Base-by-base conservation (phyloP, 495 filamentous ascomycete species). In the Delitschia confertaspora region DNA sequence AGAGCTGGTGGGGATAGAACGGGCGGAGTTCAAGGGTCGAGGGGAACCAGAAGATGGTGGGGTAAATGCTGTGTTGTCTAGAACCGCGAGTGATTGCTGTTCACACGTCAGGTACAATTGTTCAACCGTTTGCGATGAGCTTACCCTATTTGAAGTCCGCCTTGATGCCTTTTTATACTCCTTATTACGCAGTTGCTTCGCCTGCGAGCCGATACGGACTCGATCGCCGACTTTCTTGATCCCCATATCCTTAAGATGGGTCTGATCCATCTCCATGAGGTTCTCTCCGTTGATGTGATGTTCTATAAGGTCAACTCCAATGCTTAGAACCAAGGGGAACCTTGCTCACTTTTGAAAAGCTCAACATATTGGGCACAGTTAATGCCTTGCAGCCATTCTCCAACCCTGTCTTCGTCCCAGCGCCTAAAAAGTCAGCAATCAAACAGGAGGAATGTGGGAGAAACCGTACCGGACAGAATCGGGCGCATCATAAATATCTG, bases 201-300 rank as follows among this genome's bases (percentile, higher is more conserved):
- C 63, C 43, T 95, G 51, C 76, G 85, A 56, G 83, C 76, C 62
- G 86, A 99, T 82, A 47, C 91, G 81, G n/a, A 99, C 87, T 25
- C 93, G 78, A 64, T 99, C 93, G 35, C 91, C 91, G 42, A 99
- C 82, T 64, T 95, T 99, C 51, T 95, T 93, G 49, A 99, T 86
- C 19, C 91, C 91, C 76, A 99, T 88, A 57, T 99, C 91, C 64
- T 96, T 93, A 43, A 99, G 73, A 33, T 91, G 85, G 38, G 83
- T 79, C 67, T 95, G 93, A 60, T 99, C 91, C 64, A 94, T 89
- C 64, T 99, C 91, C 43, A 99, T 73, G 30, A 99, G 69, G 57
- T 93, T 95, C 62, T 93, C 87, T 40, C 91, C 91, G 57, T 87
- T 96, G 67, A 99, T 93, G 58, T 95, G 83, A 57, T 99, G 94